phyloP scores from a whole-genome alignment of 1,284 basidiomycete genomes.

The Pseudozyma tsukubaensis region DNA sequence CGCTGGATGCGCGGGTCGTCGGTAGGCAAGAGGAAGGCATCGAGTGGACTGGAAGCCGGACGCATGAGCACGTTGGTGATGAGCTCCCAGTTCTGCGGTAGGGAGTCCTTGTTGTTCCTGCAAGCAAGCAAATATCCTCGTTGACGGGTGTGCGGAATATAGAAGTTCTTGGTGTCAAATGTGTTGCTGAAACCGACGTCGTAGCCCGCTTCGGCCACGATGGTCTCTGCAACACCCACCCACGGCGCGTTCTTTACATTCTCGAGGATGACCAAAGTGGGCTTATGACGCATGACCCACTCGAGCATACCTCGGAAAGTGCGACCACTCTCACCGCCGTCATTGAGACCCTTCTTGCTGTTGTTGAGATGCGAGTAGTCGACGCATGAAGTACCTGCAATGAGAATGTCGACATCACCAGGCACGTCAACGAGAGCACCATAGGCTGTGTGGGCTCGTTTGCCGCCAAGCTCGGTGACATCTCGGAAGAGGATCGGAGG shows the following conservation, averaged over 20 bases:
- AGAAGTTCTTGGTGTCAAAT: slow-evolving; percentile 91
- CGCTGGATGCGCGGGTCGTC: slow-evolving; percentile 92
- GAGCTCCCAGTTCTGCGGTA: slow-evolving; percentile 76
- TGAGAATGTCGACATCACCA: slow-evolving; percentile 83
- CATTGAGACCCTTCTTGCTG: slow-evolving; percentile 78
- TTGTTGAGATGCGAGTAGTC: slow-evolving; percentile 96
- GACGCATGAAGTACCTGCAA: slow-evolving; percentile 94
- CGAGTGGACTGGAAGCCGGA: slow-evolving; percentile 87
- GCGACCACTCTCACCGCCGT: slow-evolving; percentile 63
- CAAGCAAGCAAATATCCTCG: slow-evolving; percentile 57
- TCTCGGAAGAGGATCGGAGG: slow-evolving; percentile 92
- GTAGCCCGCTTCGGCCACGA: slow-evolving; percentile 79
- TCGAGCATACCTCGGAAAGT: slow-evolving; percentile 79
- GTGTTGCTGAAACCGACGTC: slow-evolving; percentile 75
- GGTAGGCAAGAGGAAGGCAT: slow-evolving; percentile 88
- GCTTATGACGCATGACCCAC: slow-evolving; percentile 87
- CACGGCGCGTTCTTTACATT: slow-evolving; percentile 94
- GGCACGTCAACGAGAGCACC: slow-evolving; percentile 86
- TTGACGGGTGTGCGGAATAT: slow-evolving; percentile 85
- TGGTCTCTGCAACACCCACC: slow-evolving; percentile 80
- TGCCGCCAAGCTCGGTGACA: slow-evolving; percentile 82
- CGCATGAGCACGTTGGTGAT: slow-evolving; percentile 79
- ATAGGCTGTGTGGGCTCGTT: slow-evolving; percentile 81
- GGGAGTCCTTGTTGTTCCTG: slow-evolving; percentile 50
- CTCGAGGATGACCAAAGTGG: slow-evolving; percentile 89